Percentiles rank a stretch among this genome's conserved stretches.
phyloP scores from a whole-genome alignment of 768 basidiomycete species.

The Kwoniella sp. region DNA sequence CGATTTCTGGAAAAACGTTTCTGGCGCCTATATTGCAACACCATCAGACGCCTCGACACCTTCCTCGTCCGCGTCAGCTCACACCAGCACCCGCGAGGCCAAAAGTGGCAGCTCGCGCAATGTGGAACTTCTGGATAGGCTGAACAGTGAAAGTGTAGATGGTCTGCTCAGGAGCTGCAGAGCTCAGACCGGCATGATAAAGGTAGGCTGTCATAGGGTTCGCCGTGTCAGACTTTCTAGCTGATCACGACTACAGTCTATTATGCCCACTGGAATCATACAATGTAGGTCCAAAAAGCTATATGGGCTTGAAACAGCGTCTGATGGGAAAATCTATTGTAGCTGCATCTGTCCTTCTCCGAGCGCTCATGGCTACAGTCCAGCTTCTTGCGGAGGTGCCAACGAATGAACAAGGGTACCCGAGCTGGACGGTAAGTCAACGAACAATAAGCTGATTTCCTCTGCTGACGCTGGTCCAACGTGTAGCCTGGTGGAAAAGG shows the following conservation, averaged over 20 bases:
- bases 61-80: not conserved
- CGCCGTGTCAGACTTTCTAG: not conserved
- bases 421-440: conserved; percentile 30
- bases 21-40: conserved; percentile 21
- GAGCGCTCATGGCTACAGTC: conserved; percentile 29
- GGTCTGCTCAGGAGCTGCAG: conserved; percentile 27
- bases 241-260: conserved; percentile 7
- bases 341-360: conserved; percentile 31
- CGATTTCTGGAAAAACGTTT: conserved; percentile 26
- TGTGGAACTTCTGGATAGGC: conserved; percentile 26
- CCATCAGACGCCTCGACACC: conserved; percentile 9
- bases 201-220: conserved; percentile 20
- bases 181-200: conserved; percentile 30
- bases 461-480: too few species aligned
- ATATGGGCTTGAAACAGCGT: not conserved
- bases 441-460: too few species aligned
- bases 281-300: conserved; percentile 30
- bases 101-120: conserved; percentile 3
- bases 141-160: conserved; percentile 38
- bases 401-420: conserved; percentile 41
- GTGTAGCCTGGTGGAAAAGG: conserved; percentile 36
- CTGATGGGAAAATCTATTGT: not conserved
- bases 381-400: conserved; percentile 42
- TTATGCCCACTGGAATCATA: conserved; percentile 35
- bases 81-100: not conserved